phyloP scores from a whole-genome alignment of 352 stramenopile genomes.

The Globisporangium alternatum region DNA sequence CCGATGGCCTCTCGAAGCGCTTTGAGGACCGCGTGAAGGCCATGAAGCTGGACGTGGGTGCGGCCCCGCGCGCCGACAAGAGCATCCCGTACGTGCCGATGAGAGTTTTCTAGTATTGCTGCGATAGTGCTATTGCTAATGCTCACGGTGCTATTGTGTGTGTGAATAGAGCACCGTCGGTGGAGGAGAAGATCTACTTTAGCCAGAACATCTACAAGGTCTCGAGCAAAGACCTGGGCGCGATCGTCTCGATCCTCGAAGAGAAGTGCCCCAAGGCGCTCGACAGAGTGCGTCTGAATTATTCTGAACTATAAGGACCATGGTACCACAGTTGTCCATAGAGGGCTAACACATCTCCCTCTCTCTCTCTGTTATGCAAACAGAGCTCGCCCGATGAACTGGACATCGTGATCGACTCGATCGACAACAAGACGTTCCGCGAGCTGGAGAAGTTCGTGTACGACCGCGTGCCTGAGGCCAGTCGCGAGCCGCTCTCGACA shows the following conservation, averaged over 20 bases:
- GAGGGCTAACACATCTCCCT: no score
- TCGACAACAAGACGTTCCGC: constrained; percentile 88
- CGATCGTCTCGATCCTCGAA: constrained; percentile 79
- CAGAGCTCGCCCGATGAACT: constrained; percentile 83
- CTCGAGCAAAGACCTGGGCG: constrained; percentile 58
- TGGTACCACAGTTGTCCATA: no score
- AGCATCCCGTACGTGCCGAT: constrained; percentile 56
- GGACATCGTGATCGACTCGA: constrained; percentile 86
- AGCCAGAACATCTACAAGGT: constrained; percentile 91
- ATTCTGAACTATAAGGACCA: no score
- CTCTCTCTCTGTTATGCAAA: not conserved
- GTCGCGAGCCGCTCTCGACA: constrained; percentile 54
- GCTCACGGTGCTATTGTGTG: not conserved
- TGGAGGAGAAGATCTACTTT: constrained; percentile 84
- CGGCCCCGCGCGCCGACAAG: constrained; percentile 52
- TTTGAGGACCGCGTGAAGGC: constrained; percentile 87
- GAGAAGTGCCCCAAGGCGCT: constrained; percentile 84
- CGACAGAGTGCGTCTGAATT: constrained; percentile 38
- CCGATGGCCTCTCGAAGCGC: constrained; percentile 81
- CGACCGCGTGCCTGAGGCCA: constrained; percentile 69
- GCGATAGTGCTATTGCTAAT: not conserved
- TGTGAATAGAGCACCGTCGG: constrained; percentile 51
- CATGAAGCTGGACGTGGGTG: constrained; percentile 78
- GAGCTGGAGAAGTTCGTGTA: constrained; percentile 79
- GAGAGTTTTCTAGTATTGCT: not conserved